These are phyloP conservation scores for Hypsizygus marmoreus DNA, from an alignment of 768 basidiomycete species.

Conservation along the genomic window DNA sequence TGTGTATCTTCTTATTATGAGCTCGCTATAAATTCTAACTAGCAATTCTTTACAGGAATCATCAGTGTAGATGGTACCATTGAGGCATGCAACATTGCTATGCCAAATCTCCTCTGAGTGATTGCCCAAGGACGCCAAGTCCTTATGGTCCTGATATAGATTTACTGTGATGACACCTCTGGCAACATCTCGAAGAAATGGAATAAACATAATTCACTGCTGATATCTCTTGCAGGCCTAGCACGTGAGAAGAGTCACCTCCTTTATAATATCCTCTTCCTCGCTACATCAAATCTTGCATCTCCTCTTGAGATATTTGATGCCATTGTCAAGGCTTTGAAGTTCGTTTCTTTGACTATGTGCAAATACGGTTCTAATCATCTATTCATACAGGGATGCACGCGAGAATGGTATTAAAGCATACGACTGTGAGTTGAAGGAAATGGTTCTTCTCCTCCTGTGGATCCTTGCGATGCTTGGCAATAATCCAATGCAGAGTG, in stretches of 20 bases:
- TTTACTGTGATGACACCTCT: conserved; percentile 20
- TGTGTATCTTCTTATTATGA: not conserved
- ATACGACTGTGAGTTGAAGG: conserved; percentile 32
- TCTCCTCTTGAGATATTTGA: conserved; percentile 36
- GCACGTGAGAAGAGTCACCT: conserved; percentile 20
- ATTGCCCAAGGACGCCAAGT: not conserved
- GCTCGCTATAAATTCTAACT: not conserved
- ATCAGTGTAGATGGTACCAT: too few relatives aligned
- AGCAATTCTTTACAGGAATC: not conserved
- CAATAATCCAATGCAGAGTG: conserved; percentile 50
- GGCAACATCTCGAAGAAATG: conserved; percentile 37
- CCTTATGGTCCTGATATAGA: conserved; percentile 1
- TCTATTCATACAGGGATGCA: conserved; percentile 15
- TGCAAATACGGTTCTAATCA: not conserved
- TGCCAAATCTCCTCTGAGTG: conserved; percentile 25
- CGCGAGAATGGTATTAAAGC: conserved; percentile 37
- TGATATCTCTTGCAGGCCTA: conserved; percentile 29
- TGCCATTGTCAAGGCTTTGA: conserved; percentile 12
- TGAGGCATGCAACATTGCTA: not conserved
- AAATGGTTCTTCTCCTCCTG: conserved; percentile 31
- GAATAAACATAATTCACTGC: conserved; percentile 35
- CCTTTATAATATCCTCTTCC: conserved; percentile 34
- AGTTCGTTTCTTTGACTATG: not conserved
- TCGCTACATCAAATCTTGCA: conserved; percentile 31
- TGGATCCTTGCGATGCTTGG: conserved; percentile 35